Conservation (phyloP, 371 early-diverging fungal genomes). For the Haplosporangium sp. region DNA sequence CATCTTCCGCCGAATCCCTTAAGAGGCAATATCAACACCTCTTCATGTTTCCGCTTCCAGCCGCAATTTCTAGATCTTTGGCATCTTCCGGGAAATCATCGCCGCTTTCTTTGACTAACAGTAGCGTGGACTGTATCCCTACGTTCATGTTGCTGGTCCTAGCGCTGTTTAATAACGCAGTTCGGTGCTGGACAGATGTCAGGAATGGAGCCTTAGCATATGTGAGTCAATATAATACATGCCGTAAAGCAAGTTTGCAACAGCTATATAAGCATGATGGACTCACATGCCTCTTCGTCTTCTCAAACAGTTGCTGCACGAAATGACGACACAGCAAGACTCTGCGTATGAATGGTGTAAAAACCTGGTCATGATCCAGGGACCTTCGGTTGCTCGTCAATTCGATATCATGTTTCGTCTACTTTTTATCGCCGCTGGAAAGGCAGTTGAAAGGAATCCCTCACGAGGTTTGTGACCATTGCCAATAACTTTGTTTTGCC, state of each 20-base stretch:
- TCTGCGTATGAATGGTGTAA: conserved; percentile 45
- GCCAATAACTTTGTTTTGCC: neutral
- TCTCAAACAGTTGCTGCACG: conserved; percentile 27
- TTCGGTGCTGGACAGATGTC: conserved; percentile 54
- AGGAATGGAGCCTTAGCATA: conserved; percentile 40
- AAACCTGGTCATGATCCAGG: conserved; percentile 14
- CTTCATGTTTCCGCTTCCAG: conserved; percentile 35
- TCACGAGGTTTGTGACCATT: conserved; percentile 3
- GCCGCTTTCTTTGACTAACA: neutral
- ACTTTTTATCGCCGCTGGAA: conserved; percentile 44
- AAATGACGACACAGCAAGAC: conserved; percentile 25
- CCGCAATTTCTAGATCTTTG: neutral
- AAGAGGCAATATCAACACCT: conserved; percentile 32
- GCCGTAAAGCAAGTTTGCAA: neutral
- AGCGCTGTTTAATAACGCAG: conserved; percentile 41
- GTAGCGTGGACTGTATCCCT: conserved; percentile 4
- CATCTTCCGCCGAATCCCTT: conserved; percentile 12
- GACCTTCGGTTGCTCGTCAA: conserved; percentile 16
- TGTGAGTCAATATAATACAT: conserved; percentile 11
- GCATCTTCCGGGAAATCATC: neutral
- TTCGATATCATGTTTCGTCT: conserved; percentile 45
- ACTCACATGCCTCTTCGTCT: too few species aligned
- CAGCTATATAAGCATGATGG: neutral
- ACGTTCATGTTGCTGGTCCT: conserved; percentile 34
- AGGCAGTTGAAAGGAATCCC: conserved; percentile 18